phyloP scores from a whole-genome alignment of 257 asterid species.

The Solanum acaule region DNA sequence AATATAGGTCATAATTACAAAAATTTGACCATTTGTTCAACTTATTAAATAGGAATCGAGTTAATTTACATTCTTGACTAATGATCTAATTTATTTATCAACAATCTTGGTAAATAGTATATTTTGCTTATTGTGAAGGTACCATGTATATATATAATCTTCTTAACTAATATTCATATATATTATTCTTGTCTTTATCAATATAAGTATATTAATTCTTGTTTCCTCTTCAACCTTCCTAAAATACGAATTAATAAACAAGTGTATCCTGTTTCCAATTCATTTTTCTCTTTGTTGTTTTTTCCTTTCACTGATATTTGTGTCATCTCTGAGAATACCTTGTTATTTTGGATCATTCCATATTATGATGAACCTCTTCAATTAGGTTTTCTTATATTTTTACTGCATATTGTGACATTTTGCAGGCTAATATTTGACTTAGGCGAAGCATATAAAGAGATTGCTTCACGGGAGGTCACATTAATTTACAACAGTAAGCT shows the following conservation, averaged over 20 bases:
- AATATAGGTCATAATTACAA: neutral
- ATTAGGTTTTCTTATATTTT: neutral
- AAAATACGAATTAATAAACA: neutral
- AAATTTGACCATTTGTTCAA: neutral
- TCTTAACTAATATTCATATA: neutral
- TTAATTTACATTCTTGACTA: neutral
- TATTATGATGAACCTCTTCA: neutral
- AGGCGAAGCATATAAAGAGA: neutral
- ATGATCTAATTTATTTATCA: neutral
- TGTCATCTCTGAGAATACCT: neutral
- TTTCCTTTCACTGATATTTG: neutral
- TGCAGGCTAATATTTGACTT: neutral
- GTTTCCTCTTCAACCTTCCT: neutral
- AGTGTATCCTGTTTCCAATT: neutral
- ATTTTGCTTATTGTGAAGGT: neutral
- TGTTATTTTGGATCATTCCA: neutral
- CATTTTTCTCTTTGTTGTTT: neutral
- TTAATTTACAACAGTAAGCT: neutral
- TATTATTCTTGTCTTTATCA: neutral
- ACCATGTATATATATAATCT: neutral
- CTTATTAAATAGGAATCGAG: neutral
- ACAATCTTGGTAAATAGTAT: neutral
- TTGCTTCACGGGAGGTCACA: neutral
- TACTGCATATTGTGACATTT: neutral
- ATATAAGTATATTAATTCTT: neutral